Base-by-base conservation (phyloP, 768 basidiomycete genomes). In the Chalciporus piperatus region DNA sequence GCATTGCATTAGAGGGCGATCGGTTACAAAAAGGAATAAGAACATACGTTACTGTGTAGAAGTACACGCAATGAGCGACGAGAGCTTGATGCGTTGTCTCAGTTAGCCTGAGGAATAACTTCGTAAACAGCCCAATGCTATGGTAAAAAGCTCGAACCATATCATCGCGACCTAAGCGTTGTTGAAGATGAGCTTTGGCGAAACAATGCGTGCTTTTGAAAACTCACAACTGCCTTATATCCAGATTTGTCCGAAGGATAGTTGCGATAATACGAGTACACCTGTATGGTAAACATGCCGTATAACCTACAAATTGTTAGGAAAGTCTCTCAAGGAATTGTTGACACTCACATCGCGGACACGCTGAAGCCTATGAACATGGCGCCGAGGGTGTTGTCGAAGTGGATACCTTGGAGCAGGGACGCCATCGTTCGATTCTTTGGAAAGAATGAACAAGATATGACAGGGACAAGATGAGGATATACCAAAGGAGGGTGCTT, bases 361-460 rank as follows among this genome's bases (percentile, higher is more conserved):
- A 74, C 65, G 1, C 77, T 74, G 54, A 83, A 83, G 28, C 85
- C 85, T 41, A 84, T 60, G 55, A 84, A 76, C 40, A 79, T 66
- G 16, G 84, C 83, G 32, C 85, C 85, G 14, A 86, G 74, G 1
- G 84, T 85, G 58, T 71, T 75, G 61, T 72, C 64, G 47, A 78
- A 58, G 37, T 10, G 35, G 14, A 37, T n/a, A 37, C 8, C 40
- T 62, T 13, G 57, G 41, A 44, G n/a, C 6, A 43, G 10, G 23
- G 33, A 1, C n/a, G 11, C 7, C 68, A 70, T 68, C 25, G 49
- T 35, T 49, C 5, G 16, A 37, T 37, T 37, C 35, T 37, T 37
- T n/a, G n/a, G 35, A 37, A n/a, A 37, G 35, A 37, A 37, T 37
- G n/a, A 37, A 37, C 16, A 37, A 37, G n/a, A n/a, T 16, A 49